Conservation (phyloP, 2,329 filamentous ascomycete species). For the Penicillium janthinellum region DNA sequence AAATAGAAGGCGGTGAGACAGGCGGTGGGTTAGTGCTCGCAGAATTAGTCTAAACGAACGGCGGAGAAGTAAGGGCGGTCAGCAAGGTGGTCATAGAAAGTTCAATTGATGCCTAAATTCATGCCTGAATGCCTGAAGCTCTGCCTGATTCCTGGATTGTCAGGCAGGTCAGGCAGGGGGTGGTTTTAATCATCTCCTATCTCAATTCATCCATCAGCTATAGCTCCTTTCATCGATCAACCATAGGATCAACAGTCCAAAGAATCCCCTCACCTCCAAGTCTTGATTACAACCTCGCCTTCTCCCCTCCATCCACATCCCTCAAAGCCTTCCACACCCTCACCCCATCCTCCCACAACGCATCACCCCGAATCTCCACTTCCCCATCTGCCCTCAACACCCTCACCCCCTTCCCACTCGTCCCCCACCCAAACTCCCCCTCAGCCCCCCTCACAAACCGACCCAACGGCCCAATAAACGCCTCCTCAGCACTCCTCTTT, state of each 20-base stretch:
- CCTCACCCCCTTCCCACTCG: slow-evolving; percentile 40
- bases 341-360: slow-evolving; percentile 50
- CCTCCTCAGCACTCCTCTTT: slow-evolving; percentile 42
- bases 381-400: slow-evolving; percentile 50
- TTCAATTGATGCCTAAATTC: no score
- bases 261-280: neutral
- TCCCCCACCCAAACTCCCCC: slow-evolving; percentile 31
- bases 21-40: no score
- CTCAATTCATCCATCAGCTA: neutral
- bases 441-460: slow-evolving; percentile 30
- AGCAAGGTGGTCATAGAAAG: no score
- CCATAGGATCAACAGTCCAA: neutral
- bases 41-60: no score
- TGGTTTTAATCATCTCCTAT: no score
- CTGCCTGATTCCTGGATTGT: no score
- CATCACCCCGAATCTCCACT: slow-evolving; percentile 52
- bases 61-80: no score
- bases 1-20: no score
- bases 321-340: slow-evolving; percentile 48
- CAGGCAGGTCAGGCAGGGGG: no score
- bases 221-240: neutral
- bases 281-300: slow-evolving; percentile 10
- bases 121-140: no score
- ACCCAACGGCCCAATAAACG: slow-evolving; percentile 33
- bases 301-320: slow-evolving; percentile 15